phyloP scores from a whole-genome alignment of 1,284 basidiomycete genomes.

The Gastroboletus turbinatus region DNA sequence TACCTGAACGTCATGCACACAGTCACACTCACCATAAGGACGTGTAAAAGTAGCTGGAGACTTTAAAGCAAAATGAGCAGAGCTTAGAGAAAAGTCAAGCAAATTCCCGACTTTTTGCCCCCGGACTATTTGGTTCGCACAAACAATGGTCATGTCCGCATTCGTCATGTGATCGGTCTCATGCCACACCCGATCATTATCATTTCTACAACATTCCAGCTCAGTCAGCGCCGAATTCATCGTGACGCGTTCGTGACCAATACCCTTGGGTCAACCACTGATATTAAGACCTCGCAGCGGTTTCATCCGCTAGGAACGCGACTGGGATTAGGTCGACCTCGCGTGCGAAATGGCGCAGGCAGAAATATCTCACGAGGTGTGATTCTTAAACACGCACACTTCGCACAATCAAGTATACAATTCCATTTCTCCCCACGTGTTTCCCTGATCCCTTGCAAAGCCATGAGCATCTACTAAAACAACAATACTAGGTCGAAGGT shows the following conservation, averaged over 20 bases:
- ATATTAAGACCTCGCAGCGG: background rate
- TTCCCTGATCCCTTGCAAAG: constrained; percentile 1
- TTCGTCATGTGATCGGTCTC: constrained; percentile 23
- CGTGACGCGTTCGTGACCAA: background rate
- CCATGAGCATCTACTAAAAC: constrained; percentile 19
- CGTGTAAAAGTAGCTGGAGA: constrained; percentile 2
- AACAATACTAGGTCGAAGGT: constrained; percentile 19
- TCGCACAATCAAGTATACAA: background rate
- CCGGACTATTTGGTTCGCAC: constrained; percentile 23
- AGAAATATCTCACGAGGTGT: background rate
- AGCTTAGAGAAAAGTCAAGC: constrained; percentile 19
- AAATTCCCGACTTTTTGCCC: constrained; percentile 22
- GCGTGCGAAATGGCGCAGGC: background rate
- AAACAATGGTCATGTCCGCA: constrained; percentile 16
- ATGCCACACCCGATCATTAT: background rate
- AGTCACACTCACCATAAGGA: constrained; percentile 28
- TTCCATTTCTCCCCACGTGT: background rate
- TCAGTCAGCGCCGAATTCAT: background rate
- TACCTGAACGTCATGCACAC: background rate
- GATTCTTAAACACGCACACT: background rate
- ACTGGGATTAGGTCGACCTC: background rate
- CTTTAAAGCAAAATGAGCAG: constrained; percentile 21
- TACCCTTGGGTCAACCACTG: too few relatives aligned
- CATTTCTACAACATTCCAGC: background rate
- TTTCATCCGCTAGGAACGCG: background rate